These are phyloP conservation scores for Geranium brycei DNA, from an alignment of 345 rosid species.

Conservation along the genomic window DNA sequence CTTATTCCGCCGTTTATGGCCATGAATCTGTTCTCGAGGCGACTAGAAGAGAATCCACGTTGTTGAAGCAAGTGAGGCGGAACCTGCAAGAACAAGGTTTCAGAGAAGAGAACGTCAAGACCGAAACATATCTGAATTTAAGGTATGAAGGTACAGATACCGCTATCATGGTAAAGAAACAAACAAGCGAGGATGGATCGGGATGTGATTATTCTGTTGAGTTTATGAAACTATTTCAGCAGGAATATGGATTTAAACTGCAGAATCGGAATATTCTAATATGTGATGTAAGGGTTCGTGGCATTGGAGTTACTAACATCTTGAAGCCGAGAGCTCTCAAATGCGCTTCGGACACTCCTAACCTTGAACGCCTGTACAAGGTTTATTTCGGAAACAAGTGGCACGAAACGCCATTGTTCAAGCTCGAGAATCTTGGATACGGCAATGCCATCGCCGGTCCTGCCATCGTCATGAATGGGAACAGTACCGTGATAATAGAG, in stretches of 20 bases:
- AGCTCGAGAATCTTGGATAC: conserved; percentile 65
- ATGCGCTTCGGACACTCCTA: conserved; percentile 36
- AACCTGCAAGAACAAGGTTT: conserved; percentile 79
- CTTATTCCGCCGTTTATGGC: conserved; percentile 74
- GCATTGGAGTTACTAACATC: conserved; percentile 75
- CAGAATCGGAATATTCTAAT: conserved; percentile 59
- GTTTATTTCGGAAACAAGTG: conserved; percentile 67
- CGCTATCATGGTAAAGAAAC: conserved; percentile 79
- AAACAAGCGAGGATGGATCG: conserved; percentile 28
- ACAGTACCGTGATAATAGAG: conserved; percentile 86
- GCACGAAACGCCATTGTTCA: conserved; percentile 61
- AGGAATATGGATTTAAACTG: conserved; percentile 88
- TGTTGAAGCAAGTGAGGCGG: conserved; percentile 42
- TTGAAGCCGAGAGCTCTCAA: conserved; percentile 55
- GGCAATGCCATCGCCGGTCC: conserved; percentile 66
- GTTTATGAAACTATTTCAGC: conserved; percentile 69
- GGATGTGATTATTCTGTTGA: conserved; percentile 51
- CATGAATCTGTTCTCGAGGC: conserved; percentile 54
- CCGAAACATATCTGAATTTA: conserved; percentile 69
- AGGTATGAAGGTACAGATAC: conserved; percentile 98
- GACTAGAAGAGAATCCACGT: conserved; percentile 42
- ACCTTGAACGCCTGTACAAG: conserved; percentile 46
- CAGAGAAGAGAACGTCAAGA: conserved; percentile 42
- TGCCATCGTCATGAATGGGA: conserved; percentile 92
- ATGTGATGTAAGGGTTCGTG: conserved; percentile 90